Evolutionary conservation across 2,329 filamentous ascomycete genomes (phyloP).

Genomic region (Cladosporium cucumerinum): DNA sequence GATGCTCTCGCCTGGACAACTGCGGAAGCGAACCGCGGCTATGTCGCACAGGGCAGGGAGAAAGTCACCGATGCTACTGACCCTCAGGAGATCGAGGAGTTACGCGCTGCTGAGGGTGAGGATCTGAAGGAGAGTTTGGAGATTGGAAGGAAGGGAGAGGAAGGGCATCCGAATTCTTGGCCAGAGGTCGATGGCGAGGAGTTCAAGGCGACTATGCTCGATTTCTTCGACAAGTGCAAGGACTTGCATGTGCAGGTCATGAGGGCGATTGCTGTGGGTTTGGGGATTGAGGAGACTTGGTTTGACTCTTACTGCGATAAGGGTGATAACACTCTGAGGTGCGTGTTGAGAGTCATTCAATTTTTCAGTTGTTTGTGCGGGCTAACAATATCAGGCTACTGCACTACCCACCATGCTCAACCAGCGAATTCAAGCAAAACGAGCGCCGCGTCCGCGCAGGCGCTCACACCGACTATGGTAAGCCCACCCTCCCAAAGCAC

Average conservation of each 20-base stretch:
- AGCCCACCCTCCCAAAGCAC: slow-evolving; percentile 35
- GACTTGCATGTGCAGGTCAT: slow-evolving; percentile 69
- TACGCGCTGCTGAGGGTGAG: slow-evolving; percentile 43
- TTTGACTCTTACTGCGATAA: slow-evolving; percentile 73
- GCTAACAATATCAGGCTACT: slow-evolving; percentile 36
- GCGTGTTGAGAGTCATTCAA: too few species aligned
- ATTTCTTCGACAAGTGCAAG: slow-evolving; percentile 74
- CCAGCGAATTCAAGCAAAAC: slow-evolving; percentile 52
- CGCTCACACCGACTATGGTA: slow-evolving; percentile 61
- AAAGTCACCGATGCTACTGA: slow-evolving; percentile 61
- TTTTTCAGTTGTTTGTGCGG: too few species aligned
- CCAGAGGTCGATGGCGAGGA: slow-evolving; percentile 58
- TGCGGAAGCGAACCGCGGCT: slow-evolving; percentile 49
- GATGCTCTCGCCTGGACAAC: slow-evolving; percentile 61
- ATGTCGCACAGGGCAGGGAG: slow-evolving; percentile 55
- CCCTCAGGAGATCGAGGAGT: slow-evolving; percentile 50
- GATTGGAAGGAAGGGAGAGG: slow-evolving; percentile 59
- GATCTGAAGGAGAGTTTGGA: slow-evolving; percentile 59
- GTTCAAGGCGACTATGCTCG: slow-evolving; percentile 70
- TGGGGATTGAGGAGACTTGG: slow-evolving; percentile 65
- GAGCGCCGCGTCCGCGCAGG: slow-evolving; percentile 62
- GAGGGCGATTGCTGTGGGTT: slow-evolving; percentile 60
- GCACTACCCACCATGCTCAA: slow-evolving; percentile 54
- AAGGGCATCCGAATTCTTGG: slow-evolving; percentile 73
- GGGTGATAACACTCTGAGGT: slow-evolving; percentile 61